phyloP scores from a whole-genome alignment of 331 rosid genomes.

The Acacia concinna region DNA sequence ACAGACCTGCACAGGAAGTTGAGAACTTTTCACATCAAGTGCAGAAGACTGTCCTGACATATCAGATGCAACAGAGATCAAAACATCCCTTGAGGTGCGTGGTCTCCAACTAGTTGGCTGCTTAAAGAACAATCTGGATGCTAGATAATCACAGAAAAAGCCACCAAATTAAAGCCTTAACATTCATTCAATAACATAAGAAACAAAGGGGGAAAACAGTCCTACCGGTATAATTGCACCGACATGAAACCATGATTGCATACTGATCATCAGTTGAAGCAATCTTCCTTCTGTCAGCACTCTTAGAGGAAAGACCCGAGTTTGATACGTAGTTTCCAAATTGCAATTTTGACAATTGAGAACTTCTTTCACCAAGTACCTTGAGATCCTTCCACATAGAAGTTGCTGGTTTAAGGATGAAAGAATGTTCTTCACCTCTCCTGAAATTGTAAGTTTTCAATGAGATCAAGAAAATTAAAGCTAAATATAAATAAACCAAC shows the following conservation, averaged over 20 bases:
- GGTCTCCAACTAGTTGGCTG: conserved; percentile 90
- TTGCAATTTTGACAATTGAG: conserved; percentile 47
- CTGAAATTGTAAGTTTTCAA: conserved; percentile 52
- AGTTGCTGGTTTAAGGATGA: conserved; percentile 86
- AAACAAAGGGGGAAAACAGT: conserved; percentile 3
- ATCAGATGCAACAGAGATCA: conserved; percentile 90
- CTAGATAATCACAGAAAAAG: conserved; percentile 39
- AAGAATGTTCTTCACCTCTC: conserved; percentile 97
- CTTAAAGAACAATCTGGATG: conserved; percentile 88
- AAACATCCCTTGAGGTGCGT: conserved; percentile 77
- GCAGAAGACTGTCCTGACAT: conserved; percentile 64
- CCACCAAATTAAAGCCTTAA: conserved; percentile 17
- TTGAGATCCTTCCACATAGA: conserved; percentile 72
- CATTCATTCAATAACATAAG: conserved; percentile 25
- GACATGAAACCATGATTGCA: conserved; percentile 94
- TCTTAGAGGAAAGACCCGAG: conserved; percentile 42
- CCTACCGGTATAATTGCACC: conserved; percentile 87
- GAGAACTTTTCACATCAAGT: conserved; percentile 59
- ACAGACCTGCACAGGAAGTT: conserved; percentile 90
- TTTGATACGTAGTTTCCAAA: conserved; percentile 53
- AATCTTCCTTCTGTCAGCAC: conserved; percentile 50
- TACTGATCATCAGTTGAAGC: conserved; percentile 58
- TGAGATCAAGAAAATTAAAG: conserved; percentile 37
- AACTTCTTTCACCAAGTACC: conserved; percentile 56
- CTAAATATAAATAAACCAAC: conserved; percentile 15